phyloP scores from a whole-genome alignment of 2,329 filamentous ascomycete genomes.

The Stagonosporopsis vannaccii region DNA sequence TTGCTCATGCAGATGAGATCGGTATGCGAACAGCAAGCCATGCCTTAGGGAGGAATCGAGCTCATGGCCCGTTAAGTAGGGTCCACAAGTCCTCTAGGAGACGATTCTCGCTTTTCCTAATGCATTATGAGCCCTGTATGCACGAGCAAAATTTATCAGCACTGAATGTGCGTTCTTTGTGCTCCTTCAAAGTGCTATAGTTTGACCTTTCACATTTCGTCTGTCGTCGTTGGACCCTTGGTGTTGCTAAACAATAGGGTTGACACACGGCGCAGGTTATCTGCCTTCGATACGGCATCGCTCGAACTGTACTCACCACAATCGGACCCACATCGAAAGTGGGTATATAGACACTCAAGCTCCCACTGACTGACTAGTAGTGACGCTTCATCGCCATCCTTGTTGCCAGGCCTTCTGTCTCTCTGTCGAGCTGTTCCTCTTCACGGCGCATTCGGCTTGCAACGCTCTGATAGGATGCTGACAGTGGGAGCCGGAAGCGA shows the following conservation, averaged over 20 bases:
- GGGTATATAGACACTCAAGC: not conserved
- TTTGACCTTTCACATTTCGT: not conserved
- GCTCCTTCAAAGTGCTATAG: not conserved
- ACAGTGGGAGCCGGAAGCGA: not conserved
- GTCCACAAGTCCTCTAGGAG: not conserved
- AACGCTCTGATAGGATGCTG: not conserved
- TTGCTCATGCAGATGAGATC: not conserved
- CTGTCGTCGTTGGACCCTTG: not conserved
- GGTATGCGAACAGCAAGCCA: not conserved
- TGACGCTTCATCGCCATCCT: not conserved
- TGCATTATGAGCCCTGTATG: not conserved
- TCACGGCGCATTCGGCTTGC: not conserved
- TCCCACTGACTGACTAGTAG: not conserved
- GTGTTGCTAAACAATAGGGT: not conserved
- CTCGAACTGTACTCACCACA: not conserved
- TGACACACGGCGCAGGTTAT: not conserved
- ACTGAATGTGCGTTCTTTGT: not conserved
- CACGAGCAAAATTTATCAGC: not conserved
- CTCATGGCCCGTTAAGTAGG: not conserved
- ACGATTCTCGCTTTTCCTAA: not conserved
- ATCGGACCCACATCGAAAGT: not conserved
- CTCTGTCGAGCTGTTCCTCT: not conserved
- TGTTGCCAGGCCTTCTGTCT: not conserved
- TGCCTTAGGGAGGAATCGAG: not conserved
- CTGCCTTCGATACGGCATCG: not conserved